phyloP scores from a whole-genome alignment of 306 rosid genomes.

The Dalbergia oliveri region DNA sequence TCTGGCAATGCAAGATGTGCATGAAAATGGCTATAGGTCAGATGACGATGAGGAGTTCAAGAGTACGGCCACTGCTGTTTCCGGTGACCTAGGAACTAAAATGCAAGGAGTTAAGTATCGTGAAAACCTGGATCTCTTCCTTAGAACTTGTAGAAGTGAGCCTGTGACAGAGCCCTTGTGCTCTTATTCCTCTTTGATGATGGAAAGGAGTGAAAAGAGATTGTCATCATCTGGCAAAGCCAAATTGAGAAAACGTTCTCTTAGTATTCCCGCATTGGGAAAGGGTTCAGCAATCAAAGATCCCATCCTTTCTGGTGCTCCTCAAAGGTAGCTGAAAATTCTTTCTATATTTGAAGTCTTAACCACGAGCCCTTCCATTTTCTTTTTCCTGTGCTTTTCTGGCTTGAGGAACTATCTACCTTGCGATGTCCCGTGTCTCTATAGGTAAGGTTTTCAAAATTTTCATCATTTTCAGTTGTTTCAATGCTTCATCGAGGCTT shows the following conservation, averaged over 20 bases:
- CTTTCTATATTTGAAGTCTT: slow-evolving; percentile 2
- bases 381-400: neutral
- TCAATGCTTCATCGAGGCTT: slow-evolving; percentile 17
- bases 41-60: slow-evolving; percentile 58
- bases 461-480: slow-evolving; percentile 7
- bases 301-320: slow-evolving; percentile 67
- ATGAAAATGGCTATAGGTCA: slow-evolving; percentile 62
- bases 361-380: neutral
- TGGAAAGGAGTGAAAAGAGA: slow-evolving; percentile 54
- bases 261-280: slow-evolving; percentile 67
- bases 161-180: slow-evolving; percentile 52
- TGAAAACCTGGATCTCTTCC: slow-evolving; percentile 61
- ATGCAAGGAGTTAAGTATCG: slow-evolving; percentile 50
- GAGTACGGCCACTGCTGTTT: slow-evolving; percentile 37
- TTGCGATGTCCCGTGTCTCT: neutral
- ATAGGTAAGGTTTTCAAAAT: slow-evolving; percentile 35
- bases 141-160: slow-evolving; percentile 59
- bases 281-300: slow-evolving; percentile 54
- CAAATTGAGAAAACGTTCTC: slow-evolving; percentile 70
- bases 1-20: slow-evolving; percentile 73
- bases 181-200: slow-evolving; percentile 56
- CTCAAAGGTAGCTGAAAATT: slow-evolving; percentile 49
- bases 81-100: slow-evolving; percentile 35
- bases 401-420: slow-evolving; percentile 15
- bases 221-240: slow-evolving; percentile 49